phyloP scores from a whole-genome alignment of 2,329 filamentous ascomycete species.

The Rhinocladiella similis region DNA sequence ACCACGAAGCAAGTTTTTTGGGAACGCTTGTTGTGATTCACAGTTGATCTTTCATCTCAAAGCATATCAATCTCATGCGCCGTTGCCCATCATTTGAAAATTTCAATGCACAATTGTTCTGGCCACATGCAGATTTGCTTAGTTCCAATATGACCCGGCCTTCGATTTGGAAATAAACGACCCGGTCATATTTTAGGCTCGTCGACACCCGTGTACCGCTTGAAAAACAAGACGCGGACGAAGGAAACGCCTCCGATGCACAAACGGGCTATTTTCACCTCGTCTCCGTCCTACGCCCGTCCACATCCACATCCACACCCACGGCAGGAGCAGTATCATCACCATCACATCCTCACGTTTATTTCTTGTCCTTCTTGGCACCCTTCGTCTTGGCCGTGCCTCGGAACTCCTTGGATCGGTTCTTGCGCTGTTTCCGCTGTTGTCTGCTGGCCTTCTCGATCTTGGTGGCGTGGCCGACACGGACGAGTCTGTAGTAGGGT shows the following conservation, averaged over 20 bases:
- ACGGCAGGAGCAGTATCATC: constrained; percentile 14
- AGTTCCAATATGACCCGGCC: neutral
- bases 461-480: constrained; percentile 90
- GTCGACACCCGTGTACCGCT: too few relatives aligned
- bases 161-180: too few relatives aligned
- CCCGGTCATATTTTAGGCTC: too few relatives aligned
- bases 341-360: constrained; percentile 40
- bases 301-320: neutral
- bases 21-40: neutral
- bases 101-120: constrained; percentile 1
- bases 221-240: too few relatives aligned
- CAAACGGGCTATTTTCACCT: too few relatives aligned
- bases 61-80: constrained; percentile 13
- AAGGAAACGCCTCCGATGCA: too few relatives aligned
- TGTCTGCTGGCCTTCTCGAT: constrained; percentile 97
- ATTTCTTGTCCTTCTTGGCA: constrained; percentile 81
- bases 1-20: neutral
- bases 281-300: too few relatives aligned
- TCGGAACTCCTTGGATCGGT: constrained; percentile 97
- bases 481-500: constrained; percentile 94
- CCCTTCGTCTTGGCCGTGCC: constrained; percentile 99
- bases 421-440: constrained; percentile 99
- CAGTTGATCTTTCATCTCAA: constrained; percentile 11
- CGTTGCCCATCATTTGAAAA: constrained; percentile 4
- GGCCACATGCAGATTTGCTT: neutral